Evolutionary conservation across 495 filamentous ascomycete species (phyloP).

Genomic region (Chaetomium cochliodes): DNA sequence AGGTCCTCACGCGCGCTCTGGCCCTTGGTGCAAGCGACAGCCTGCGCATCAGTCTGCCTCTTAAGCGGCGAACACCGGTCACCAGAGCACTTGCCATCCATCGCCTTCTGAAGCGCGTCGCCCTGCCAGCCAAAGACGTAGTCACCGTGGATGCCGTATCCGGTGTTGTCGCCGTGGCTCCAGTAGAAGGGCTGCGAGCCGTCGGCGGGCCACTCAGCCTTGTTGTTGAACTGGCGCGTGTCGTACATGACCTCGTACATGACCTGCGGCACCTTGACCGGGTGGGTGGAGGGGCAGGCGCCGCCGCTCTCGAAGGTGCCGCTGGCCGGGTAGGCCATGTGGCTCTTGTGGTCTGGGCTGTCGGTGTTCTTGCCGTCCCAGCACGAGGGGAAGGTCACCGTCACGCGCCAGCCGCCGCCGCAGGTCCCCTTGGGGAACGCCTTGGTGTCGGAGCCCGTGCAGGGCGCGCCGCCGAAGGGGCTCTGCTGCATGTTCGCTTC

Average conservation of each 20-base stretch:
- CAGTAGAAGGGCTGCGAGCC: constrained; percentile 29
- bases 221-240: constrained; percentile 46
- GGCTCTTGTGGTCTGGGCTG: constrained; percentile 53
- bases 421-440: constrained; percentile 47
- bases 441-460: constrained; percentile 33
- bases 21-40: constrained; percentile 23
- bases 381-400: constrained; percentile 53
- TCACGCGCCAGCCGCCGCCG: constrained; percentile 46
- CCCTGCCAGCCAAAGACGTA: constrained; percentile 42
- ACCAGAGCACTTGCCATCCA: constrained; percentile 48
- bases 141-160: constrained; percentile 32
- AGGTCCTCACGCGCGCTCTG: constrained; percentile 18
- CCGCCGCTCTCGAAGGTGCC: constrained; percentile 44
- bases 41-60: constrained; percentile 35
- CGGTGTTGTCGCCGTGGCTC: constrained; percentile 27
- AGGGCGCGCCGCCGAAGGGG: constrained; percentile 38
- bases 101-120: constrained; percentile 45
- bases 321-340: constrained; percentile 43
- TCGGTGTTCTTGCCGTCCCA: constrained; percentile 59
- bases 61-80: constrained; percentile 39
- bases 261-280: constrained; percentile 47
- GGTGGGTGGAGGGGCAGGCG: constrained; percentile 49
- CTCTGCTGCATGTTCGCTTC: constrained; percentile 36
- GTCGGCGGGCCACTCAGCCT: constrained; percentile 46
- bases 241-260: constrained; percentile 53